Evolutionary conservation across 225 moss, liverwort and hornwort genomes (phyloP), one percentile per base, ranked within the genome.

Genomic region (Pseudisothecium myosuroides): DNA sequence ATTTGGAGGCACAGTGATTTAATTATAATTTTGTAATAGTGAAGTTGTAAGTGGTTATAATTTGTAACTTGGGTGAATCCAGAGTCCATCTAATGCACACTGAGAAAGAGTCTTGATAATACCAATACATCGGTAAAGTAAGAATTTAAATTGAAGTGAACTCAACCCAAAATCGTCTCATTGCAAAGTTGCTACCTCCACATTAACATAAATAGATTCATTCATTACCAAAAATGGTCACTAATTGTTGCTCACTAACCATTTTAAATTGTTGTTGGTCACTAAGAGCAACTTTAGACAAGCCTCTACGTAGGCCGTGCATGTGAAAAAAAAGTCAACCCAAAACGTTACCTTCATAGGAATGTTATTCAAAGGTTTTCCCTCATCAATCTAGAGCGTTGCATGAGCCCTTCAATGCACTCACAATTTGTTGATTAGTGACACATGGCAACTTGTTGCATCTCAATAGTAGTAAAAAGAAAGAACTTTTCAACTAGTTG

Each of bases 271-370:
- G 16, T 27, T 71, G 16, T 26, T 71, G 9, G 41, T 27, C 17
- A 43, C 7, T 27, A 3, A 27, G 10, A 72, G 6, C 2, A 72
- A 5, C 10, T 72, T 72, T 1, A 72, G 2, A 17, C 0, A 5
- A 2, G 9, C 43, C 2, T 72, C 17, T 72, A 43, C 1, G 11
- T 47, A 47, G 18, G 7, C 10, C 1, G 0, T 47, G 6, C 28
- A 73, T 73, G 72, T 27, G 1, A 11, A 3, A 26, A 72, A 45
- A 73, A 45, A 28, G 2, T 5, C 3, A 0, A 72, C 1, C 6
- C 10, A 17, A 72, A 28, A 45, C 1, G 0, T 17, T 17, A 74
- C 4, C 6, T 47, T 74, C 0, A 1, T 1, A 3, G 5, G 6
- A 2, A 7, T 29, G 6, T 74, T 74, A 29, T 29, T 73, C 4